Percentiles rank a stretch among this genome's conserved stretches.
phyloP scores from a whole-genome alignment of 2,329 filamentous ascomycete genomes.

The Endothia cerciana region DNA sequence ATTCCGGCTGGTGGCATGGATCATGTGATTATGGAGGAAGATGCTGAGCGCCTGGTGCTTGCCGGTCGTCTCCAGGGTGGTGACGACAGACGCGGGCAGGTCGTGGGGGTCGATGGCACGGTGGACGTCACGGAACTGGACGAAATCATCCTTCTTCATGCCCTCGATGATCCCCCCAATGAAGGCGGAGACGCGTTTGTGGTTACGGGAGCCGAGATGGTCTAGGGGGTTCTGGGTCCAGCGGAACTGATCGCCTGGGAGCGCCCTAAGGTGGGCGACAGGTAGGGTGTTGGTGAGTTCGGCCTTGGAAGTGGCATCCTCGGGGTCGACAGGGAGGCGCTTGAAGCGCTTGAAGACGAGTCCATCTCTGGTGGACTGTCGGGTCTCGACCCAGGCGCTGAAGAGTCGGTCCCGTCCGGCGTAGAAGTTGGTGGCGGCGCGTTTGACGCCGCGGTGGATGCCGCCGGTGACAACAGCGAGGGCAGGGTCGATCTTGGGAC shows the following conservation, averaged over 20 bases:
- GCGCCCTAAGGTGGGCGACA: constrained; percentile 18
- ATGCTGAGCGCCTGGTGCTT: constrained; percentile 30
- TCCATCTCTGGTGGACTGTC: constrained; percentile 25
- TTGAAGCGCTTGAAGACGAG: constrained; percentile 30
- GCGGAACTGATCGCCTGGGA: constrained; percentile 21
- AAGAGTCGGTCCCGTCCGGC: constrained; percentile 18
- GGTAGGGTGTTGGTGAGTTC: constrained; percentile 25
- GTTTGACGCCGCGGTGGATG: constrained; percentile 2
- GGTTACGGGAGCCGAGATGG: constrained; percentile 20
- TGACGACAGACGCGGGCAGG: constrained; percentile 19
- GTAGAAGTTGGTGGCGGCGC: constrained; percentile 9
- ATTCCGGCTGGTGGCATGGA: constrained; percentile 29
- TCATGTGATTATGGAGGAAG: constrained; percentile 36
- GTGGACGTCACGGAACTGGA: constrained; percentile 13
- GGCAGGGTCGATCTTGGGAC: constrained; percentile 7
- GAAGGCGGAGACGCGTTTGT: constrained; percentile 15
- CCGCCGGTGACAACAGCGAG: not conserved
- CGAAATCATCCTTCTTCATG: not conserved
- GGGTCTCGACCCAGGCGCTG: constrained; percentile 18
- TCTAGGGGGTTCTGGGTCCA: constrained; percentile 24
- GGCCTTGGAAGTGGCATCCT: constrained; percentile 15
- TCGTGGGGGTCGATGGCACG: constrained; percentile 18
- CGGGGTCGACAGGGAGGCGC: constrained; percentile 25
- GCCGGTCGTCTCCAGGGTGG: constrained; percentile 8
- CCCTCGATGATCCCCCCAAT: constrained; percentile 14